Conservation (phyloP, 1,139 yeast genomes). For the Sugiyamaella novakii region DNA sequence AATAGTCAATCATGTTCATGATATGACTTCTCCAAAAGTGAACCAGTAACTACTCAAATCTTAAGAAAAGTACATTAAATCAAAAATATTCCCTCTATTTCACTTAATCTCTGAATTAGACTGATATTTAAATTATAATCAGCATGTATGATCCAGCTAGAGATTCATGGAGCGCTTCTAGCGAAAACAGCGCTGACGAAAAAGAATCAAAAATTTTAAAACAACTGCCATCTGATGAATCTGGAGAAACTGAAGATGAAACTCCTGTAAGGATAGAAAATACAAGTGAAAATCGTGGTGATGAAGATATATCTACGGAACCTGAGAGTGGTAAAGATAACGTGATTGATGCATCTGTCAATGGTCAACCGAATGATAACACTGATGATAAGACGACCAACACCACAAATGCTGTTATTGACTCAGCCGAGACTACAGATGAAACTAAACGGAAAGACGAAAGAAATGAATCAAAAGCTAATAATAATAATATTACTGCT, state of each 20-base stretch:
- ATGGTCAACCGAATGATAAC: slow-evolving; percentile 6
- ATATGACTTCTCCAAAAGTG: neutral
- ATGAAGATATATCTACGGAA: neutral
- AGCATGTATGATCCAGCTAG: slow-evolving; percentile 42
- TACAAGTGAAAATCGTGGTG: neutral
- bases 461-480: no score
- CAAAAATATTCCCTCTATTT: no score
- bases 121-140: no score
- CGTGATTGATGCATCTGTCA: neutral
- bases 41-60: no score
- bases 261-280: slow-evolving; percentile 2
- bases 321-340: slow-evolving; percentile 4
- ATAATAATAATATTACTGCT: no score
- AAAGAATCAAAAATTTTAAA: neutral
- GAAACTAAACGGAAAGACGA: no score
- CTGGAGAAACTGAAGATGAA: slow-evolving; percentile 19
- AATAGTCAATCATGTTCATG: no score
- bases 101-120: no score
- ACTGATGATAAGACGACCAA: no score
- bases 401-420: no score
- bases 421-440: neutral
- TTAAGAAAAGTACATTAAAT: no score
- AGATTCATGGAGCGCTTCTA: slow-evolving; percentile 36
- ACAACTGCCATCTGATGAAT: slow-evolving; percentile 2
- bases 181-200: slow-evolving; percentile 23